Base-by-base conservation (phyloP, 768 basidiomycete genomes). In the Mrakia blollopis region DNA sequence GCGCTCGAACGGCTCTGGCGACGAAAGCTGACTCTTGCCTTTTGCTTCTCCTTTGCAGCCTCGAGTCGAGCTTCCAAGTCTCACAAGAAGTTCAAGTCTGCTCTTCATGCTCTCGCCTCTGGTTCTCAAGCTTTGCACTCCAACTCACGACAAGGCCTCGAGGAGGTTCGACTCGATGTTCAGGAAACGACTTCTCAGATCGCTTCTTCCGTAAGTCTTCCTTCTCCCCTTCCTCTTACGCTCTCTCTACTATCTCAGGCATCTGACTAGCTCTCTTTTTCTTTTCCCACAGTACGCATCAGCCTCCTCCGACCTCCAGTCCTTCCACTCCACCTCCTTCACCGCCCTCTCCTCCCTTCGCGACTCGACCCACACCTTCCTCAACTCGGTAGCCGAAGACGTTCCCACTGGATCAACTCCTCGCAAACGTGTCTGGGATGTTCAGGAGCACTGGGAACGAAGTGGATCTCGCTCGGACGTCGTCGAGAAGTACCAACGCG, bases 321-420 rank as follows among this genome's bases (percentile, higher is more conserved):
- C 82, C 18, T 89, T 88, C 80, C 83, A 86, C 78, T 84, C 83
- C 37, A 81, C 84, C 25, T 84, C 87, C 1, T 82, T 82, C 14
- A 82, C 83, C 16, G 85, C 87, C 41, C 81, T 93, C 9, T 81
- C 85, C 7, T 82, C 85, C 7, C 82, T 91, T 30, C 87, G 87
- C 62, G 84, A 86, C 30, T 87, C 87, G 1, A 87, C 79, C 60
- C 63, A 86, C 41, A 83, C 85, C 21, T 83, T 93, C 81, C 28
- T 79, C 28, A 72, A 70, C 5, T 73, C 77, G 23, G 75, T 80
- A 10, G 47, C 62, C 39, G 79, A 79, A 21, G 92, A 93, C 80
- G 81, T 84, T 30, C 84, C 91, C 1, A 91, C 90, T 21, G 92
- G 92, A 8, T 84, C 84, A 73, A 94, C 92, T 4, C 93, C 93